Base-by-base conservation (phyloP, 2,329 filamentous ascomycete genomes). In the Alternaria sp. region DNA sequence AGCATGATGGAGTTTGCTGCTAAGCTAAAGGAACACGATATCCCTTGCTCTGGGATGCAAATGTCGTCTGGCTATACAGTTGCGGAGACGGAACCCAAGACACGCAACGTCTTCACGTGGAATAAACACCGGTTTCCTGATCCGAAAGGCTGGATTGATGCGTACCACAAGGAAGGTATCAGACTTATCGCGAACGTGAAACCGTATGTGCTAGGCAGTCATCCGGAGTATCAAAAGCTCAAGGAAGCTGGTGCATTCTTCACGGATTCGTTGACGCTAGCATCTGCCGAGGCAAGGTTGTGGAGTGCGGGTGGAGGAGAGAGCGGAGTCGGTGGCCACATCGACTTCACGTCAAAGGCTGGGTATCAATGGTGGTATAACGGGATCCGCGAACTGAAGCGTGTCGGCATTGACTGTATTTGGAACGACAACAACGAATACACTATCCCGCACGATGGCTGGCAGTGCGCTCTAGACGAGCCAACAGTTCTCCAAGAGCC, bases 351-450 rank as follows among this genome's bases (percentile, higher is more conserved):
- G 0, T 90, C 88, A 0, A 80, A 84, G 23, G 83, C 83, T 0
- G 89, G 87, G 0, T 91, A 86, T 68, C 79, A 86, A 14, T 92
- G 88, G 87, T 92, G 90, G 90, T 89, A 86, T 60, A 80, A 90
- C 0, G 89, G 89, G 2, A 85, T 90, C 8, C 83, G 84, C 58
- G 83, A 82, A 49, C 80, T 92, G 1, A 86, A 86, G 54, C 78
- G 84, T 26, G 77, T 85, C 8, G 89, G 89, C 1, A 88, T 92
- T 55, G 88, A 91, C 64, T 88, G 84, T 46, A 90, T 91, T 78
- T 92, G 90, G 89, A 92, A 92, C 64, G 89, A 92, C 72, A 92
- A 92, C 75, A 92, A 91, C 65, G 89, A 92, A 73, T 92, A 91
- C 72, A 87, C 86, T 0, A 81, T 90, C 3, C 83, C 86, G 0